Percentiles rank a stretch among this genome's conserved stretches.
These are phyloP conservation scores for Trichoderma brevicompactum DNA, from an alignment of 2,329 filamentous ascomycete genomes.

Conservation along the genomic window DNA sequence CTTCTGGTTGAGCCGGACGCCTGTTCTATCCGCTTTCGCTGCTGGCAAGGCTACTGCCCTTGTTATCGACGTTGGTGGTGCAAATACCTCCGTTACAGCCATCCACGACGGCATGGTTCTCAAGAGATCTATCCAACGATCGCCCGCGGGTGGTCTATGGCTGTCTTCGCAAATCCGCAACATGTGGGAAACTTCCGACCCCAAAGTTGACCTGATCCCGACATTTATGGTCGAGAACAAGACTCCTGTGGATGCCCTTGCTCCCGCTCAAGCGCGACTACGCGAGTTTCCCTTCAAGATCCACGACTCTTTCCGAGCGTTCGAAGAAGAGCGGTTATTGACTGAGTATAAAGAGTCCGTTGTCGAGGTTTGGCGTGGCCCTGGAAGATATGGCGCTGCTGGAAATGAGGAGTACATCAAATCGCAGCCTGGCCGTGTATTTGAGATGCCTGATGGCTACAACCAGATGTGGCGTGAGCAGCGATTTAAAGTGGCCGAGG, in stretches of 20 bases:
- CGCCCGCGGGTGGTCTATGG: conserved; percentile 85
- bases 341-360: conserved; percentile 98
- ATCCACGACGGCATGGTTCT: conserved; percentile 94
- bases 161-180: conserved; percentile 85
- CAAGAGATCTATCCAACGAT: conserved; percentile 85
- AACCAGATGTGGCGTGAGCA: conserved; percentile 94
- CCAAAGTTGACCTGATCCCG: conserved; percentile 75
- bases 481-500: conserved; percentile 83
- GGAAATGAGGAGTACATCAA: conserved; percentile 79
- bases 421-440: conserved; percentile 77
- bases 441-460: conserved; percentile 96
- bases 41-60: conserved; percentile 91
- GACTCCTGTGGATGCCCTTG: conserved; percentile 82
- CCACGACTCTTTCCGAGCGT: conserved; percentile 72
- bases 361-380: conserved; percentile 89
- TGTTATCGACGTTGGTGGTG: conserved; percentile 88
- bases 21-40: conserved; percentile 88
- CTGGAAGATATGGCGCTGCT: conserved; percentile 64
- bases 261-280: conserved; percentile 75
- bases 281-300: conserved; percentile 68
- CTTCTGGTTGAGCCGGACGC: conserved; percentile 89
- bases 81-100: conserved; percentile 85
- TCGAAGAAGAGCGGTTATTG: conserved; percentile 90
- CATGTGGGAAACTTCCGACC: conserved; percentile 72
- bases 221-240: conserved; percentile 90